A percentile compares a stretch with the other conserved stretches of the same genome.
Conservation (phyloP, 192 early-diverging fungal genomes). For the Cetraspora pellucida region DNA sequence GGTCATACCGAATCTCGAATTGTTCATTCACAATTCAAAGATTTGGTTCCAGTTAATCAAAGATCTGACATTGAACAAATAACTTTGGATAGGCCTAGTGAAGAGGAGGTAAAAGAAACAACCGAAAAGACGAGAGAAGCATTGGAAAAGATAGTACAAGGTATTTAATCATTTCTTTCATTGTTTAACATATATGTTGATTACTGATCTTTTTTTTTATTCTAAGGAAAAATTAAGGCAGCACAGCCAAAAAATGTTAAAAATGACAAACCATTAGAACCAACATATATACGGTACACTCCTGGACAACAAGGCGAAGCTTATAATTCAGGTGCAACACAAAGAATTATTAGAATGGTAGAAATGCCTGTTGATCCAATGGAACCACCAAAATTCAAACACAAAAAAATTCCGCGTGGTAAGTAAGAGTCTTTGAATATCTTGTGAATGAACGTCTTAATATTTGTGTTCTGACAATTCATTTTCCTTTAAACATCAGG, state of each 20-base stretch:
- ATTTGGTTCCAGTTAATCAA: conserved; percentile 72
- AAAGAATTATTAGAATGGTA: conserved; percentile 93
- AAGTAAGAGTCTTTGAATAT: conserved; percentile 1
- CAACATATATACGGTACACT: conserved; percentile 89
- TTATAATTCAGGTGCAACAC: conserved; percentile 72
- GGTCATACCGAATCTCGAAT: conserved; percentile 68
- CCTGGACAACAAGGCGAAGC: conserved; percentile 72
- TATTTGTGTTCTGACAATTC: not conserved
- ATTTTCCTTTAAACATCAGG: conserved; percentile 31
- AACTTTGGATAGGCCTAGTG: conserved; percentile 74
- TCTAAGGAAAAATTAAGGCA: conserved; percentile 64
- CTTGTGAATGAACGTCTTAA: not conserved
- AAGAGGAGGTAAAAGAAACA: conserved; percentile 76
- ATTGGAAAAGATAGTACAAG: conserved; percentile 84
- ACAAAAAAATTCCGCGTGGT: conserved; percentile 84
- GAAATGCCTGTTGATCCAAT: conserved; percentile 96
- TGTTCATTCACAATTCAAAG: conserved; percentile 85
- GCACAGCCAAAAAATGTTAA: conserved; percentile 62
- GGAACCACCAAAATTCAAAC: conserved; percentile 91
- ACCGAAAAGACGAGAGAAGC: conserved; percentile 89
- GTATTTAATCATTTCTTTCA: conserved; percentile 31
- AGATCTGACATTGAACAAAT: conserved; percentile 70
- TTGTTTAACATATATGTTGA: not conserved
- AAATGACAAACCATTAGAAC: conserved; percentile 60
- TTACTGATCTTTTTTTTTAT: conserved; percentile 10